Evolutionary conservation across 2,329 filamentous ascomycete genomes (phyloP).

Genomic region (Camillea tinctor): DNA sequence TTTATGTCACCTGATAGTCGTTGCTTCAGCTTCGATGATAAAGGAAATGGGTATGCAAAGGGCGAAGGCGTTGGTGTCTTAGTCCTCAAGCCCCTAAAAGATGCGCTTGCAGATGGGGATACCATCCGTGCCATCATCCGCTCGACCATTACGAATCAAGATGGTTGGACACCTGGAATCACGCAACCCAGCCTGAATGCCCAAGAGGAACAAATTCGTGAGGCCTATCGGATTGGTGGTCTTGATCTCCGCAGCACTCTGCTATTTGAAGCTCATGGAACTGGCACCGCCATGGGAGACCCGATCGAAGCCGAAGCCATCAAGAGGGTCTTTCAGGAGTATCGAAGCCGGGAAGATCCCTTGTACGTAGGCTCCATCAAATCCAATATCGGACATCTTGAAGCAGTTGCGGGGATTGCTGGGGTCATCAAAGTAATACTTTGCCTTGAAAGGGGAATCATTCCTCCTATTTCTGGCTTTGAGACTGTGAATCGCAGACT

Average conservation of each 20-base stretch:
- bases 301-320: constrained; percentile 45
- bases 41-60: background rate
- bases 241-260: constrained; percentile 19
- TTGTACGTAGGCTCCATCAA: constrained; percentile 38
- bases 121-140: constrained; percentile 30
- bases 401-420: constrained; percentile 34
- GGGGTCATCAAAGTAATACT: constrained; percentile 35
- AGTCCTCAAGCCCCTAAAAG: constrained; percentile 27
- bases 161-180: constrained; percentile 35
- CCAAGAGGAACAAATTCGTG: constrained; percentile 28
- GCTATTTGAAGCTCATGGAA: constrained; percentile 46
- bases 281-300: constrained; percentile 47
- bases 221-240: constrained; percentile 22
- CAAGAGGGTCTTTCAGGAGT: constrained; percentile 31
- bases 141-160: constrained; percentile 29
- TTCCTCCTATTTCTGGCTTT: constrained; percentile 33
- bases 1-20: background rate
- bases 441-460: constrained; percentile 30
- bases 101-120: constrained; percentile 16
- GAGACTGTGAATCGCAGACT: constrained; percentile 26
- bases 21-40: background rate
- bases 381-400: constrained; percentile 38
- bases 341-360: constrained; percentile 24
- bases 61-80: constrained; percentile 30
- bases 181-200: constrained; percentile 29